A percentile compares a stretch with the other conserved stretches of the same genome.
These are phyloP conservation scores for Linanthus parryae DNA, from an alignment of 148 eudicot species.

Conservation along the genomic window DNA sequence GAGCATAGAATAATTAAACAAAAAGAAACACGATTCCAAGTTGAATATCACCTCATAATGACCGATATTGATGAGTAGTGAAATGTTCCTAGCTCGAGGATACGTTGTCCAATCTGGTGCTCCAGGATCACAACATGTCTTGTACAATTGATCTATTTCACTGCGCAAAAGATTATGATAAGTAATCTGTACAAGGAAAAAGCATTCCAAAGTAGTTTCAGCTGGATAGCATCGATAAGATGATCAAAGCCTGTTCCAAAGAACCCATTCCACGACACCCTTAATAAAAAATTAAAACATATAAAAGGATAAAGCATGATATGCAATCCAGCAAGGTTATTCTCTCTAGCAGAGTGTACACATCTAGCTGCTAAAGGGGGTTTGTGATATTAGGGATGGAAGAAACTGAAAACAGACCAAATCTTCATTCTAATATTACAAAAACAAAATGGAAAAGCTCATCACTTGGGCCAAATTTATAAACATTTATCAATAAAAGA, in stretches of 20 bases:
- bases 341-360: neutral
- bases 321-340: neutral
- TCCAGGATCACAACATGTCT: slow-evolving; percentile 90
- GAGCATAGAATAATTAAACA: neutral
- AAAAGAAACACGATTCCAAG: slow-evolving; percentile 1
- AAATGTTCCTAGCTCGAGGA: slow-evolving; percentile 53
- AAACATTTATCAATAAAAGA: no score
- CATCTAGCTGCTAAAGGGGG: neutral
- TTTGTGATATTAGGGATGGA: no score
- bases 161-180: slow-evolving; percentile 30
- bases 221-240: neutral
- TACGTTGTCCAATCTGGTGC: slow-evolving; percentile 63
- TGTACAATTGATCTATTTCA: slow-evolving; percentile 86
- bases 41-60: slow-evolving; percentile 52
- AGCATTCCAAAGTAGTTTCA: slow-evolving; percentile 1
- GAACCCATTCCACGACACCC: no score
- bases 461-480: no score
- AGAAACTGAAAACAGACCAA: no score
- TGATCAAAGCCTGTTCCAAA: neutral
- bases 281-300: no score
- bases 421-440: no score
- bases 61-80: slow-evolving; percentile 47
- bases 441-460: no score
- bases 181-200: neutral
- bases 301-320: neutral